phyloP scores from a whole-genome alignment of 2,329 filamentous ascomycete genomes.

The Bipolaris gigantea region DNA sequence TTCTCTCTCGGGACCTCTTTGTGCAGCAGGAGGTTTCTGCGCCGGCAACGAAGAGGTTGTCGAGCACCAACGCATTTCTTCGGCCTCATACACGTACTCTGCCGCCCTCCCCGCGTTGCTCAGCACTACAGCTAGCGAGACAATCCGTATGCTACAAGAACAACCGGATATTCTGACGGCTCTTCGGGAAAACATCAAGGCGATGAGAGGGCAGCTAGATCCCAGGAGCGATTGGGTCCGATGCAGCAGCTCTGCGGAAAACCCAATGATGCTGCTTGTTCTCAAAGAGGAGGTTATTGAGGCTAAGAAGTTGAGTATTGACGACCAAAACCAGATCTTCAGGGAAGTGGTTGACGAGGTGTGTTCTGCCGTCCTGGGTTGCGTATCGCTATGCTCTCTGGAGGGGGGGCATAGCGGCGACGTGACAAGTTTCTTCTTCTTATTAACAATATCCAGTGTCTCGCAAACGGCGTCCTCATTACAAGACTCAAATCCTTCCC shows the following conservation, averaged over 20 bases:
- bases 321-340: slow-evolving; percentile 82
- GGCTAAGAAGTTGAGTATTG: slow-evolving; percentile 65
- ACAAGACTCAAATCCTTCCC: slow-evolving; percentile 82
- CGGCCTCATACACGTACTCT: slow-evolving; percentile 91
- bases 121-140: slow-evolving; percentile 94
- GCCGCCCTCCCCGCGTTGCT: slow-evolving; percentile 91
- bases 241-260: slow-evolving; percentile 79
- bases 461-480: slow-evolving; percentile 87
- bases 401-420: not conserved
- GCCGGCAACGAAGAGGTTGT: slow-evolving; percentile 89
- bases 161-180: slow-evolving; percentile 79
- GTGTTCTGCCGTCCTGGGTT: slow-evolving; percentile 38
- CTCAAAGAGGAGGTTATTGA: slow-evolving; percentile 82
- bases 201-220: slow-evolving; percentile 84
- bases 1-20: slow-evolving; percentile 84
- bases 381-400: not conserved
- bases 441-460: slow-evolving; percentile 58
- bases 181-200: slow-evolving; percentile 82
- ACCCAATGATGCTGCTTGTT: slow-evolving; percentile 81
- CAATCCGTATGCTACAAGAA: slow-evolving; percentile 80
- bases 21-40: slow-evolving; percentile 94
- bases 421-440: not conserved
- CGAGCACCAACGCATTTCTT: slow-evolving; percentile 92
- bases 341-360: slow-evolving; percentile 98
- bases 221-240: slow-evolving; percentile 90